phyloP scores from a whole-genome alignment of 176 grass and related monocot genomes.

The Carex cristatella region DNA sequence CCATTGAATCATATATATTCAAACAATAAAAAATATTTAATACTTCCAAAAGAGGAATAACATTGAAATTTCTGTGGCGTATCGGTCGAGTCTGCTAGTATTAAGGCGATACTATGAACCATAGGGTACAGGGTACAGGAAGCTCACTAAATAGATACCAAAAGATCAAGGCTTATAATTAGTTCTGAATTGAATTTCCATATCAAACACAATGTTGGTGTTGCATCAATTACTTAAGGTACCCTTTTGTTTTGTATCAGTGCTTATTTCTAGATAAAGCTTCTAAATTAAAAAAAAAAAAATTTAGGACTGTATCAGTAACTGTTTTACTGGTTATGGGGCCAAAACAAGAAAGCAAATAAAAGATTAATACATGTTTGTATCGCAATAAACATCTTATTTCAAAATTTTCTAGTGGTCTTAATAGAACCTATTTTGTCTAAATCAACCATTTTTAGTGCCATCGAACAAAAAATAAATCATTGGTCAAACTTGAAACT shows the following conservation, averaged over 20 bases:
- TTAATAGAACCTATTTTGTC: neutral
- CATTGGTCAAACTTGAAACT: neutral
- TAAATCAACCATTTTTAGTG: neutral
- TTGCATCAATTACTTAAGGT: neutral
- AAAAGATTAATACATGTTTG: neutral
- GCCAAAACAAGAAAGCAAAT: neutral
- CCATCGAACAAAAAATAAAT: neutral
- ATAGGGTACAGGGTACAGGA: neutral
- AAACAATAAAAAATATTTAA: neutral
- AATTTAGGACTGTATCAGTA: neutral
- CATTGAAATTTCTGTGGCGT: neutral
- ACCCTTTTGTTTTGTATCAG: neutral
- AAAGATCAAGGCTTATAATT: neutral
- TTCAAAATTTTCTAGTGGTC: neutral
- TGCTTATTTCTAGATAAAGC: neutral
- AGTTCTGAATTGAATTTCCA: neutral
- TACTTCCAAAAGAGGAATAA: neutral
- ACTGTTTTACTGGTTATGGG: neutral
- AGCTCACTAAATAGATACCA: neutral
- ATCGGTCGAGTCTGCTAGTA: neutral
- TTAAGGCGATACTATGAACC: neutral
- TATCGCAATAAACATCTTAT: neutral
- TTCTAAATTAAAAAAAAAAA: neutral
- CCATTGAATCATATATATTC: neutral
- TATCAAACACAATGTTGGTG: neutral